These are phyloP conservation scores for Ceratocystiopsis brevicomis DNA, from an alignment of 2,329 filamentous ascomycete species.

Conservation along the genomic window DNA sequence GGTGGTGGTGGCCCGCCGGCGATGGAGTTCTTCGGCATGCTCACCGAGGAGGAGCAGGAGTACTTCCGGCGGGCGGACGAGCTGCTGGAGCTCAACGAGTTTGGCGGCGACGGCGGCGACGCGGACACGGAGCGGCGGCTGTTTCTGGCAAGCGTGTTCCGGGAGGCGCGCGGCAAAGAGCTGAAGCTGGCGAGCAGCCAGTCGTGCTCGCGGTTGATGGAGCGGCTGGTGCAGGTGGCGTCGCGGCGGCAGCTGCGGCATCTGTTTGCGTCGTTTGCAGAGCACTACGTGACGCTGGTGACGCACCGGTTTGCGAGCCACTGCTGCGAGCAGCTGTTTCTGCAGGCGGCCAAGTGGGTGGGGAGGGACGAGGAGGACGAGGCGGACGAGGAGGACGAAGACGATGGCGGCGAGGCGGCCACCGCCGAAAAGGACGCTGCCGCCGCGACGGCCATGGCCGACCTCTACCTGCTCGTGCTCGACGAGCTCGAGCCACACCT, in stretches of 20 bases:
- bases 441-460: no score
- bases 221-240: slow-evolving; percentile 71
- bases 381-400: slow-evolving; percentile 23
- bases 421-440: no score
- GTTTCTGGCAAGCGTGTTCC: slow-evolving; percentile 67
- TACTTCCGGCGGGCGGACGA: slow-evolving; percentile 86
- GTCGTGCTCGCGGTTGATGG: slow-evolving; percentile 83
- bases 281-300: slow-evolving; percentile 74
- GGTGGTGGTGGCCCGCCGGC: no score
- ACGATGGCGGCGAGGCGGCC: slow-evolving; percentile 15
- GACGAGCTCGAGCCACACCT: slow-evolving; percentile 78
- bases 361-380: slow-evolving; percentile 20
- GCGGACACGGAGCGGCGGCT: slow-evolving; percentile 51
- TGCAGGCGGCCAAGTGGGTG: slow-evolving; percentile 47
- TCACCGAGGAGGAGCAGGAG: slow-evolving; percentile 84
- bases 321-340: slow-evolving; percentile 86
- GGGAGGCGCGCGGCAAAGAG: slow-evolving; percentile 78
- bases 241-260: slow-evolving; percentile 64
- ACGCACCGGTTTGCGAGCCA: slow-evolving; percentile 95
- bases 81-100: slow-evolving; percentile 76
- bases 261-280: slow-evolving; percentile 67
- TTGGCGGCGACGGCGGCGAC: slow-evolving; percentile 24
- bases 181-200: slow-evolving; percentile 92
- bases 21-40: slow-evolving; percentile 70
- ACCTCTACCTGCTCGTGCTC: slow-evolving; percentile 63